Evolutionary conservation across 768 basidiomycete genomes (phyloP), one percentile per base, ranked within the genome.

Genomic region (Russula sp.): DNA sequence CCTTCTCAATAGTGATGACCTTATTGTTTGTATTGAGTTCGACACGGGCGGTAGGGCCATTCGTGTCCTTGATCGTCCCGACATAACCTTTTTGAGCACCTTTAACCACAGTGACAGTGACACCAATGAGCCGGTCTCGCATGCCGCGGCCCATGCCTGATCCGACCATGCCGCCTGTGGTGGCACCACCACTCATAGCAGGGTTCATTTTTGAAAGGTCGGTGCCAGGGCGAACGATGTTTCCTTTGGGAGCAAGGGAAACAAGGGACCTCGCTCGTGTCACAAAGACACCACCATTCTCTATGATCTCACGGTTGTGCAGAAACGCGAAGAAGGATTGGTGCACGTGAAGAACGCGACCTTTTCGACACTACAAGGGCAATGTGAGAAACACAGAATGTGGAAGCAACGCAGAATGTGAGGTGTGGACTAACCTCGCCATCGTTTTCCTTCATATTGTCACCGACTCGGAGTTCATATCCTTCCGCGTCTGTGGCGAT

Each of bases 171-270:
- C 90, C 90, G 8, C 89, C 89, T 1, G 79, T 79, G 4, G 80
- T 77, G 46, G 84, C 79, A 53, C 80, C 79, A 67, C 81, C 84
- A 65, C 76, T 75, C 36, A 92, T 70, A 0, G 89, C 84, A 28
- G 94, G 94, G 71, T 96, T 96, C 88, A 96, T 89, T 75, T 95
- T 94, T 9, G 91, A 89, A 16, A 95, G 79, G 75, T 98, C 95
- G 5, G 84, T 79, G 14, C 81, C 79, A 2, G 81, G 77, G 69
- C 88, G 88, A 54, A 88, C 73, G 46, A 88, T 75, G 68, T 83
- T 87, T 58, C 89, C 87, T 71, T 94, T 94, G 1, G 95, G 94
- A 0, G 94, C 92, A 24, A 93, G 77, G 13, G 94, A 95, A 1
- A 83, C 84, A 50, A 98, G 79, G 2, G 87, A 84, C 48, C 91